phyloP scores from a whole-genome alignment of 768 basidiomycete genomes.

The Nidularia sp. region DNA sequence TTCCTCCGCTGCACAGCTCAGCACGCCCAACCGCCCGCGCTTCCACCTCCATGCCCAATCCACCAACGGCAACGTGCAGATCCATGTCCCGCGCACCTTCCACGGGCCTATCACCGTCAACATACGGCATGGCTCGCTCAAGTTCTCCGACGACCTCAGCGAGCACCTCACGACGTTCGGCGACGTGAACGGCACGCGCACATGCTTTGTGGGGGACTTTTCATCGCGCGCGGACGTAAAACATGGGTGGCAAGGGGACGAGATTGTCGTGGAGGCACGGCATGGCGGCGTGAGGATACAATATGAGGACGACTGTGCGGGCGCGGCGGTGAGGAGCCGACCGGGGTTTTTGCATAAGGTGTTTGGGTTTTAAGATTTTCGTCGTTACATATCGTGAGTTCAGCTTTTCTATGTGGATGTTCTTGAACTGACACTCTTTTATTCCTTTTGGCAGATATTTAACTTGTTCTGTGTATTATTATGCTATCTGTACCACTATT shows the following conservation, averaged over 20 bases:
- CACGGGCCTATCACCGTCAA: conserved; percentile 29
- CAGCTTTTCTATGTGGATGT: not conserved
- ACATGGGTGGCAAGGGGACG: conserved; percentile 33
- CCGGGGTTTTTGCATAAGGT: conserved; percentile 15
- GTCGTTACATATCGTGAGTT: not conserved
- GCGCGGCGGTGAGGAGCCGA: conserved; percentile 13
- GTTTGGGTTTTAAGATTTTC: conserved; percentile 15
- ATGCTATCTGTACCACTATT: too few relatives aligned
- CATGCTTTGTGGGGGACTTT: conserved; percentile 41
- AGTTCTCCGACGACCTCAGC: conserved; percentile 26
- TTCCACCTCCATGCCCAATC: conserved; percentile 18
- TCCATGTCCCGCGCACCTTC: conserved; percentile 37
- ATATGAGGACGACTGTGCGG: conserved; percentile 29
- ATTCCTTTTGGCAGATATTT: not conserved
- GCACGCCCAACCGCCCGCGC: conserved; percentile 11
- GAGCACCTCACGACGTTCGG: conserved; percentile 24
- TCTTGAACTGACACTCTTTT: not conserved
- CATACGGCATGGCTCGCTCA: conserved; percentile 24
- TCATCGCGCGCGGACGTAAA: conserved; percentile 17
- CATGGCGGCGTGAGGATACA: conserved; percentile 32
- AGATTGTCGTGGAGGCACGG: conserved; percentile 26
- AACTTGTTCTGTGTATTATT: too few relatives aligned
- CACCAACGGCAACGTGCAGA: conserved; percentile 24
- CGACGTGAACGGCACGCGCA: conserved; percentile 22
- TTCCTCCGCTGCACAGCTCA: not conserved